A percentile compares a stretch with the other conserved stretches of the same genome.
Conservation (phyloP, 345 rosid genomes). For the Pistacia vera region DNA sequence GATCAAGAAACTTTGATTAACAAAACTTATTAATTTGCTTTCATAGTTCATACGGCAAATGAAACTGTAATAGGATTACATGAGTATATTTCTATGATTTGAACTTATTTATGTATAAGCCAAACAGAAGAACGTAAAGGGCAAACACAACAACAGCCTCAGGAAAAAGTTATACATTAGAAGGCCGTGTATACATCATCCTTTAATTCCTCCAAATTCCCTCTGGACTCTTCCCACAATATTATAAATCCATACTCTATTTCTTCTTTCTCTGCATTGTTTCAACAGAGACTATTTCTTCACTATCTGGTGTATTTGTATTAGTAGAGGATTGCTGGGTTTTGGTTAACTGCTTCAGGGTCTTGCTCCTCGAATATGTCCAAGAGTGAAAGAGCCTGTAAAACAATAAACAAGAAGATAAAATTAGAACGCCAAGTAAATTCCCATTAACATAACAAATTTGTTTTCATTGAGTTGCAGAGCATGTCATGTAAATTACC, state of each 20-base stretch:
- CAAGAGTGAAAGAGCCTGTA: conserved; percentile 85
- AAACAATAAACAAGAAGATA: neutral
- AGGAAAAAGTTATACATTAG: conserved; percentile 23
- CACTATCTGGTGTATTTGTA: conserved; percentile 7
- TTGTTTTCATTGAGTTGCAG: neutral
- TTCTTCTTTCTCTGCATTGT: neutral
- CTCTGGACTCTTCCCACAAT: neutral
- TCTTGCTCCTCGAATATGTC: conserved; percentile 76
- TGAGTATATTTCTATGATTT: neutral
- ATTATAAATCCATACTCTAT: neutral
- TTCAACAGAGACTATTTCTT: conserved; percentile 1
- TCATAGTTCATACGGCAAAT: neutral
- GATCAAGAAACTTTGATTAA: neutral
- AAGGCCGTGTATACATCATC: neutral
- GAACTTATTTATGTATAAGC: conserved; percentile 17
- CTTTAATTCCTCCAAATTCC: neutral
- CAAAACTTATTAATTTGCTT: neutral
- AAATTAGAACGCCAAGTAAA: neutral
- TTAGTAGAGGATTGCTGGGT: conserved; percentile 15
- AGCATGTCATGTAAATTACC: conserved; percentile 39
- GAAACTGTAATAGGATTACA: neutral
- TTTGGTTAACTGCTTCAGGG: conserved; percentile 30
- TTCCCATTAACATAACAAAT: neutral
- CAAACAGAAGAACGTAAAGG: conserved; percentile 15
- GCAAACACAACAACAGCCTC: conserved; percentile 13